Base-by-base conservation (phyloP, 2,329 filamentous ascomycete genomes). In the Chaetomium olivaceum region DNA sequence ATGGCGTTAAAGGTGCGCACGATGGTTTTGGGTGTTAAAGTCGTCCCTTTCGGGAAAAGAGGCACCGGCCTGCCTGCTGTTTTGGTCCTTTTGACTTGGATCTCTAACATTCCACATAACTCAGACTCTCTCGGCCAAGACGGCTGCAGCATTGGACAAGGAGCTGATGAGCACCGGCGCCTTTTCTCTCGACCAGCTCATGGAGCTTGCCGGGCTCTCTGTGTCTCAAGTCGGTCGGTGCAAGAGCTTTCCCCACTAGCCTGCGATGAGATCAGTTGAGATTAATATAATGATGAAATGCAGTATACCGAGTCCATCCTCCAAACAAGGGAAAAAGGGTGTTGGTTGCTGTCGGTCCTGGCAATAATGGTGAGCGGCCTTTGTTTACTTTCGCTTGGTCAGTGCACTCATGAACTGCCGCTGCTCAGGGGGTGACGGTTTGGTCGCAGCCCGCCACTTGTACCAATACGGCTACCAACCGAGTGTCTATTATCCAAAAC, bases 141-240 rank as follows among this genome's bases (percentile, higher is more conserved):
- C 92, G 69, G 95, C 95, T 0, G 90, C 91, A 0, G 91, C 92
- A 57, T 85, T 99, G 21, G 95, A 99, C 76, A 89, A 91, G 77
- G 94, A 99, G 76, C 88, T 99, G 68, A 98, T 99, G 93, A 91
- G 87, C 75, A 86, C 87, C 12, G 87, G 89, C 0, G 93, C 91
- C 9, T 99, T 97, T 79, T 96, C 92, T 12, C 86, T 99, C 63
- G 95, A 98, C 75, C 95, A 99, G 78, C 82, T 99, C 58, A 98
- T 99, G 95, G 95, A 98, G 76, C 81, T 99, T 8, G 95, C 95
- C 52, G 95, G 95, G 0, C 84, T 99, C 0, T 93, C 93, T 0
- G 93, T 98, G 29, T 94, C 94, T 14, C 93, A 98, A 82, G 93
- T 91, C 59, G 88, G 92, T 93, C 75, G 65, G 81, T 75, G 25